A percentile compares a stretch with the other conserved stretches of the same genome.
These are phyloP conservation scores for Scheffersomyces stipitis DNA, from an alignment of 805 yeast genomes.

Conservation along the genomic window DNA sequence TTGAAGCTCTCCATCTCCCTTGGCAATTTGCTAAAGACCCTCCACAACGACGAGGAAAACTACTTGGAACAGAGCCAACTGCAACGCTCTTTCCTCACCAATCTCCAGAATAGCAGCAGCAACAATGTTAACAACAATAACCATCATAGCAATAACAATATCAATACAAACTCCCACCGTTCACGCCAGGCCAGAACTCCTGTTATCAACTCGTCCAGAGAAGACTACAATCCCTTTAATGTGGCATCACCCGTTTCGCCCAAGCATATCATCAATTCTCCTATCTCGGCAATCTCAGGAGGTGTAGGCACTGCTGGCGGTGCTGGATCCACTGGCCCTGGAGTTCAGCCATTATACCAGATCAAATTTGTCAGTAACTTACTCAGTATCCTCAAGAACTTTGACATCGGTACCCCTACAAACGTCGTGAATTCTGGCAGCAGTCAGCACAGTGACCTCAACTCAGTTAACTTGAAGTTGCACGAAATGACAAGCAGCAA, in stretches of 20 bases:
- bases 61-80: constrained; percentile 25
- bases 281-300: constrained; percentile 6
- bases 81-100: constrained; percentile 14
- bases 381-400: constrained; percentile 33
- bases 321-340: background rate
- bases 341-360: constrained; percentile 28
- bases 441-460: background rate
- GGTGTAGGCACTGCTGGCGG: background rate
- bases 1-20: constrained; percentile 42
- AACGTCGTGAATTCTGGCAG: background rate
- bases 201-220: background rate
- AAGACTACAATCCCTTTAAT: constrained; percentile 7
- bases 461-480: background rate
- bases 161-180: constrained; percentile 1
- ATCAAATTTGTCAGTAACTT: constrained; percentile 35
- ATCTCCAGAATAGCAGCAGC: constrained; percentile 11
- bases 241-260: constrained; percentile 3
- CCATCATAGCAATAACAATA: constrained; percentile 1
- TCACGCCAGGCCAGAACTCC: background rate
- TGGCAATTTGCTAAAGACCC: constrained; percentile 39
- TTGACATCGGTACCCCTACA: constrained; percentile 32
- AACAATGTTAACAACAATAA: constrained; percentile 1
- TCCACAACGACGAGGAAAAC: constrained; percentile 34
- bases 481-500: background rate
- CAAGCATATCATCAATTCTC: constrained; percentile 7